These are phyloP conservation scores for Plantago ovata DNA, from an alignment of 257 asterid genomes.

Conservation along the genomic window DNA sequence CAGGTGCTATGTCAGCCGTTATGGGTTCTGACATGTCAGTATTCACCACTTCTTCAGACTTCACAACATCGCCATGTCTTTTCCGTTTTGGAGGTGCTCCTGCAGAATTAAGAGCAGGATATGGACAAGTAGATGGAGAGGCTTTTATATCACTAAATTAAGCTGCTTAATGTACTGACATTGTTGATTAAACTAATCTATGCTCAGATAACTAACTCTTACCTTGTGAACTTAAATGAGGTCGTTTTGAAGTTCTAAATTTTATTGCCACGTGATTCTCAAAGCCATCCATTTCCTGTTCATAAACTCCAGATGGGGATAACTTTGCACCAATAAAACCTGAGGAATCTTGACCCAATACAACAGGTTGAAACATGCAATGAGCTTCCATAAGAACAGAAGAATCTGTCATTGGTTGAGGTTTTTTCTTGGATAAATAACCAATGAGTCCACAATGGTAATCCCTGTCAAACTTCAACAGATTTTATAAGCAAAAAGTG, in stretches of 20 bases:
- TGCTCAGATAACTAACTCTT: constrained; percentile 6
- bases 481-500: constrained; percentile 19
- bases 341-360: constrained; percentile 32
- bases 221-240: constrained; percentile 29
- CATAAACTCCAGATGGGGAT: constrained; percentile 29
- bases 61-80: constrained; percentile 32
- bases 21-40: constrained; percentile 26
- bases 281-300: constrained; percentile 14
- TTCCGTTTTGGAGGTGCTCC: constrained; percentile 50
- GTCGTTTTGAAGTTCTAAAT: constrained; percentile 19
- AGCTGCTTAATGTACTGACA: constrained; percentile 11
- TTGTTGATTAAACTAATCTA: constrained; percentile 2
- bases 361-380: constrained; percentile 45
- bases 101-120: constrained; percentile 20
- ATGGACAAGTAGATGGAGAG: constrained; percentile 1
- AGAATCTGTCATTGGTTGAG: constrained; percentile 29
- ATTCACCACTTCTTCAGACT: constrained; percentile 43
- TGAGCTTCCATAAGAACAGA: constrained; percentile 22
- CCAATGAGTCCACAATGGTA: constrained; percentile 82
- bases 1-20: constrained; percentile 19
- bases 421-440: constrained; percentile 39
- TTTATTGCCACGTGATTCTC: constrained; percentile 22
- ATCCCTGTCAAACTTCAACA: constrained; percentile 43
- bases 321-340: constrained; percentile 26
- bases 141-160: not conserved